Evolutionary conservation across 352 stramenopile species (phyloP), one percentile per base, ranked within the genome.

Genomic region (Phytopythium cucurbitacearum): DNA sequence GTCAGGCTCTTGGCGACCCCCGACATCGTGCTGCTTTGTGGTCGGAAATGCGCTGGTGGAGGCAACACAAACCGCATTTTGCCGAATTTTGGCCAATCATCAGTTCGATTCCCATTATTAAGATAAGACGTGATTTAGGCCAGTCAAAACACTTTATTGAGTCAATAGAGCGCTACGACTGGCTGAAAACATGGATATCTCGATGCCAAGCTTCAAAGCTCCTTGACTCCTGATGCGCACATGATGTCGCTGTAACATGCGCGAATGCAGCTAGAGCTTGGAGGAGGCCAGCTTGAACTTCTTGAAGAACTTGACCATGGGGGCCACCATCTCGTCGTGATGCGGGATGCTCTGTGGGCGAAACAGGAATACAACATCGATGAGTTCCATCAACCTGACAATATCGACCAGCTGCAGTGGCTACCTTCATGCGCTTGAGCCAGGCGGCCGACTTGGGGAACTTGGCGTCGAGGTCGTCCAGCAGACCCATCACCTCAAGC

Each of bases 361-460:
- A 13, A 51, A 33, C 34, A 44, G 4, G 4, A 62, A 38, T 34
- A 36, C 8, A 46, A 9, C 36, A 28, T 45, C 39, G 15, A 47
- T 47, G 40, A 49, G 36, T 51, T 1, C 10, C 42, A 48, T 15
- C 5, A 4, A 33, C 50, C 6, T 21, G 5, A 44, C 40, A 52
- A 34, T 15, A 48, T 7, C 13, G 2, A 49, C 12, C 16, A 12
- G 47, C 12, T 34, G 48, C 10, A 43, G 48, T 11, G 13, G 16
- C 13, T 59, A 87, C 75, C 75, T 87, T 89, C 79, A 89, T 89
- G 54, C 79, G 79, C 60, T 83, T 75, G 53, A 87, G 57, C 79
- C 79, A 89, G 12, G 65, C 76, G 0, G 71, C 61, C 45, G 60
- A 50, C 46, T 76, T 71, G 11, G 79, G 76, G 60, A 79, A 89